Conservation (phyloP, 2,329 filamentous ascomycete species). For the Claviceps arundinis region DNA sequence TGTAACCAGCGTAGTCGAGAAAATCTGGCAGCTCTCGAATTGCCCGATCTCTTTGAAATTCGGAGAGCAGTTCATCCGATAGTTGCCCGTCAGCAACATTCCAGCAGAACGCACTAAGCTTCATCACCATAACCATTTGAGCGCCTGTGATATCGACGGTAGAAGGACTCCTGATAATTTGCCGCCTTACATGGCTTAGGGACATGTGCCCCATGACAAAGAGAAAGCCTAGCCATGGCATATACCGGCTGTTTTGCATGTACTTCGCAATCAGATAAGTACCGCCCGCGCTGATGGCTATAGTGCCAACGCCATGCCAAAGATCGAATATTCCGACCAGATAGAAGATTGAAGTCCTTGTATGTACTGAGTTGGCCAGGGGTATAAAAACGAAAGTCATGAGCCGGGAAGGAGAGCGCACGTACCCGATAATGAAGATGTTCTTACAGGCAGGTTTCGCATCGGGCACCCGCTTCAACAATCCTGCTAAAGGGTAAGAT, state of each 20-base stretch:
- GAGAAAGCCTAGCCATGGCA: slow-evolving; percentile 94
- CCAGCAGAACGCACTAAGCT: slow-evolving; percentile 93
- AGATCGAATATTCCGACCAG: slow-evolving; percentile 86
- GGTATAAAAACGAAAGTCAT: background rate
- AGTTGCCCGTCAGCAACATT: slow-evolving; percentile 88
- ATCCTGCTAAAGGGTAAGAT: slow-evolving; percentile 79
- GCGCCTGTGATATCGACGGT: slow-evolving; percentile 81
- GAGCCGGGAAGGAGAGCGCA: background rate
- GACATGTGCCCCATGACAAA: slow-evolving; percentile 96
- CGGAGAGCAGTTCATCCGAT: slow-evolving; percentile 65
- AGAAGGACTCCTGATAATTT: slow-evolving; percentile 52
- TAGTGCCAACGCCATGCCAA: slow-evolving; percentile 69
- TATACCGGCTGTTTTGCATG: slow-evolving; percentile 67
- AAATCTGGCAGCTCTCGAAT: slow-evolving; percentile 60
- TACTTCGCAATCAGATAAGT: slow-evolving; percentile 76
- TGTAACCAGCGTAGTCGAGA: slow-evolving; percentile 77
- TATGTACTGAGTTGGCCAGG: background rate
- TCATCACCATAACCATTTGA: slow-evolving; percentile 98
- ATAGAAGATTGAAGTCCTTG: slow-evolving; percentile 73
- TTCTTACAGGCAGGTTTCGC: slow-evolving; percentile 75
- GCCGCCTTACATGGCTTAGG: slow-evolving; percentile 72
- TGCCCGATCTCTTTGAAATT: slow-evolving; percentile 72
- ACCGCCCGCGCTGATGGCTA: slow-evolving; percentile 65
- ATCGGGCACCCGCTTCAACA: slow-evolving; percentile 86
- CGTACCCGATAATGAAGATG: slow-evolving; percentile 64